Evolutionary conservation across 1,139 yeast species (phyloP).

Genomic region (Taphrina confusa): DNA sequence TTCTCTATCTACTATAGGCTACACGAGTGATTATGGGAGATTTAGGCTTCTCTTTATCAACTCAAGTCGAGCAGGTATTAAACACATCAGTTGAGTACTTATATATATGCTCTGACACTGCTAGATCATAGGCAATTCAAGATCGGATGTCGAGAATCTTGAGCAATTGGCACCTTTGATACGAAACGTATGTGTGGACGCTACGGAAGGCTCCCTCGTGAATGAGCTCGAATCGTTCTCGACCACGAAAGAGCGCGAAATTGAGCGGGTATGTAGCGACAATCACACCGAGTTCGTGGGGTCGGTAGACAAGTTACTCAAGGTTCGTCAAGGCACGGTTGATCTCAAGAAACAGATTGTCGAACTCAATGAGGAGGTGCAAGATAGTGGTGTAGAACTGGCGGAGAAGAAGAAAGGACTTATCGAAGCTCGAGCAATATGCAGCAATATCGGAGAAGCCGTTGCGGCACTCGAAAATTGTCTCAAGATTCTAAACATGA

Average conservation of each 20-base stretch:
- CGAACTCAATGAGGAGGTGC: conserved; percentile 57
- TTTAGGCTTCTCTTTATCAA: neutral
- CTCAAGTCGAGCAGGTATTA: conserved; percentile 19
- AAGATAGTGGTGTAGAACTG: conserved; percentile 64
- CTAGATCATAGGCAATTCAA: conserved; percentile 28
- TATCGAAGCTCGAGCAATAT: conserved; percentile 44
- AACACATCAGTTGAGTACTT: neutral
- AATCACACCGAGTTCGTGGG: conserved; percentile 47
- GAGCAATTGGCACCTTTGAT: conserved; percentile 32
- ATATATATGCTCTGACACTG: neutral
- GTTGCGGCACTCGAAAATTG: conserved; percentile 54
- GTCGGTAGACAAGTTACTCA: conserved; percentile 59
- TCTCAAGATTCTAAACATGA: conserved; percentile 77
- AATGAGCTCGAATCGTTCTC: conserved; percentile 23
- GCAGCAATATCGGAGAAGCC: conserved; percentile 46
- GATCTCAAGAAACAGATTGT: conserved; percentile 57
- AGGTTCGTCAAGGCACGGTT: conserved; percentile 58
- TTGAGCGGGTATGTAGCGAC: conserved; percentile 27
- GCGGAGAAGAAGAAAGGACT: conserved; percentile 42
- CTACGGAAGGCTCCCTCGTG: conserved; percentile 16
- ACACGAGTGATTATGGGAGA: too few species aligned
- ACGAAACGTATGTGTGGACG: conserved; percentile 21
- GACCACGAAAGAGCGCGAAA: conserved; percentile 20
- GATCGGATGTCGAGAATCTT: conserved; percentile 27
- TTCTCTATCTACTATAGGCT: too few species aligned